phyloP scores from a whole-genome alignment of 2,329 filamentous ascomycete species.

The Ophiostoma quercus region DNA sequence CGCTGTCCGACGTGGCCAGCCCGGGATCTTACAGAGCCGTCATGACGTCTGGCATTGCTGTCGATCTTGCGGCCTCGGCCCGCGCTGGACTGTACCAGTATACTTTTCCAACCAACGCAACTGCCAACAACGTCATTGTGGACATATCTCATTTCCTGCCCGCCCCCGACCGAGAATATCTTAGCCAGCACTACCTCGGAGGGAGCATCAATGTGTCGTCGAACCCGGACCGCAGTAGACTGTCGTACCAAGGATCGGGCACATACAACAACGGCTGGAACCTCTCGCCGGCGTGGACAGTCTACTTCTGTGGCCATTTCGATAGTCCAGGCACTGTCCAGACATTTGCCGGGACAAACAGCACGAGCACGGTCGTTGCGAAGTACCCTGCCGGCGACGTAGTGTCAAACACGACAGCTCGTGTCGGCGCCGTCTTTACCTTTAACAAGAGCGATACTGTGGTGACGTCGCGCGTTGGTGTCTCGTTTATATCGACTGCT shows the following conservation, averaged over 20 bases:
- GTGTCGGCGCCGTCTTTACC: neutral
- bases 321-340: conserved; percentile 31
- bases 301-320: conserved; percentile 61
- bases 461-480: neutral
- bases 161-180: neutral
- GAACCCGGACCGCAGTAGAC: neutral
- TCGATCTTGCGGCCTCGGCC: conserved; percentile 52
- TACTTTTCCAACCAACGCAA: neutral
- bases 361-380: conserved; percentile 40
- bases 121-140: neutral
- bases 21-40: conserved; percentile 58
- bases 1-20: conserved; percentile 34
- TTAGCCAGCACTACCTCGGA: neutral
- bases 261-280: conserved; percentile 65
- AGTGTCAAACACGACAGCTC: neutral
- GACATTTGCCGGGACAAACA: conserved; percentile 37
- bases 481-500: neutral
- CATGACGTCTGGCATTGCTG: conserved; percentile 50
- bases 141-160: neutral
- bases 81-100: neutral
- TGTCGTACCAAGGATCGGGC: conserved; percentile 55
- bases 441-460: neutral
- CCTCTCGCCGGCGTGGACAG: conserved; percentile 55
- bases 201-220: neutral
- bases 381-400: neutral